Evolutionary conservation across 768 basidiomycete genomes (phyloP).

Genomic region (Psilocybe cyanescens): DNA sequence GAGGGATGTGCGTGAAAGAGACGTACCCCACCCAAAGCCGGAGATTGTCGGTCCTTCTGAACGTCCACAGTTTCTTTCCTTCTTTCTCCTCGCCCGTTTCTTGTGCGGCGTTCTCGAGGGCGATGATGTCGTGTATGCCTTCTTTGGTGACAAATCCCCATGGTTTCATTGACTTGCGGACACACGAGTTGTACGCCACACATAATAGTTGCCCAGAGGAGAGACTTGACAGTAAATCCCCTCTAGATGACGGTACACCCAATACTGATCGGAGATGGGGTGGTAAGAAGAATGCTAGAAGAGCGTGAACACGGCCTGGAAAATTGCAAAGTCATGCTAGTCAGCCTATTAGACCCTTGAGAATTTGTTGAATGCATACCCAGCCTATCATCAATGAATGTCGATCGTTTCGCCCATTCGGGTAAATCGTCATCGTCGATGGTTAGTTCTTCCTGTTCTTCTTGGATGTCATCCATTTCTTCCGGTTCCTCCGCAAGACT

Average conservation of each 20-base stretch:
- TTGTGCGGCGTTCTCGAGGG: conserved; percentile 57
- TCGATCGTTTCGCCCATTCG: conserved; percentile 69
- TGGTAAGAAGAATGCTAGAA: conserved; percentile 67
- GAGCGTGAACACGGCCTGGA: conserved; percentile 65
- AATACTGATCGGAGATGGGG: conserved; percentile 47
- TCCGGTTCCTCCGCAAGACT: conserved; percentile 60
- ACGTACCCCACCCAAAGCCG: conserved; percentile 85
- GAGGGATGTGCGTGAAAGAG: no score
- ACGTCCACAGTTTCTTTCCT: conserved; percentile 75
- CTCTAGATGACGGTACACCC: conserved; percentile 33
- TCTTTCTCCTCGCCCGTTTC: conserved; percentile 46
- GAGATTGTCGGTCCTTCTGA: conserved; percentile 84
- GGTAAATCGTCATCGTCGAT: conserved; percentile 78
- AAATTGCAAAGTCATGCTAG: not conserved
- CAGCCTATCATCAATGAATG: conserved; percentile 58
- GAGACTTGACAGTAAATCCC: conserved; percentile 55
- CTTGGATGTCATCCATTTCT: conserved; percentile 45
- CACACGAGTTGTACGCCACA: conserved; percentile 77
- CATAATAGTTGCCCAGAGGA: conserved; percentile 85
- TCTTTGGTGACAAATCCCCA: conserved; percentile 87
- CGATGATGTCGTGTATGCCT: conserved; percentile 78
- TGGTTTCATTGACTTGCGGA: conserved; percentile 79
- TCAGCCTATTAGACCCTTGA: not conserved
- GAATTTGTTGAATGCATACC: conserved; percentile 43
- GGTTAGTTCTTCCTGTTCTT: conserved; percentile 47